phyloP scores from a whole-genome alignment of 148 eudicot species.

The Cornus suecica region DNA sequence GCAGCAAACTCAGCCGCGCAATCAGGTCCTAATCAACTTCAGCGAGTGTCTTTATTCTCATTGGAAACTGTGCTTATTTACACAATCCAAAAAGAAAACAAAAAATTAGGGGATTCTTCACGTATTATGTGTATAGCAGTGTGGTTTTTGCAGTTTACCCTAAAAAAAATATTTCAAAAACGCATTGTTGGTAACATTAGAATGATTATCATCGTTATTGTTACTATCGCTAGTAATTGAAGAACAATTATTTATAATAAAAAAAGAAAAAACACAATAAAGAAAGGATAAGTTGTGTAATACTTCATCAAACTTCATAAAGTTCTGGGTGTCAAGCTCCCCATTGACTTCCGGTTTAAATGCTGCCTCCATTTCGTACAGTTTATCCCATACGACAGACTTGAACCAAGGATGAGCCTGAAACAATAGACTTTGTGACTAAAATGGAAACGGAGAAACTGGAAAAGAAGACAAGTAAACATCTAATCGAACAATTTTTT shows the following conservation, averaged over 20 bases:
- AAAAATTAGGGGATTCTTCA: no score
- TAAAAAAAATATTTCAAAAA: no score
- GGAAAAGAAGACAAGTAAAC: background rate
- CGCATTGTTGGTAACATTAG: background rate
- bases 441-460: background rate
- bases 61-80: no score
- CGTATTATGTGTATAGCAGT: no score
- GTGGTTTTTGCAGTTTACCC: no score
- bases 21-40: no score
- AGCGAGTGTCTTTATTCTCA: no score
- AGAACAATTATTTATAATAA: background rate
- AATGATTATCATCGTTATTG: no score
- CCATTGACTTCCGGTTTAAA: conserved; percentile 86
- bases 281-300: background rate
- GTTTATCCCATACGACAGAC: conserved; percentile 78
- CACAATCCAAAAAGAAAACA: no score
- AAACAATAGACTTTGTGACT: conserved; percentile 12
- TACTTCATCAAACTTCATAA: conserved; percentile 99
- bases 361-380: conserved; percentile 95
- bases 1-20: no score
- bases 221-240: background rate
- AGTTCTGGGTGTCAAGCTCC: conserved; percentile 94
- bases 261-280: background rate
- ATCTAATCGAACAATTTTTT: background rate
- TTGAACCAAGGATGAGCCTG: conserved; percentile 98